A percentile compares a stretch with the other conserved stretches of the same genome.
Conservation (phyloP, 2,329 filamentous ascomycete genomes). For the Phyllosticta paracitricarpa region DNA sequence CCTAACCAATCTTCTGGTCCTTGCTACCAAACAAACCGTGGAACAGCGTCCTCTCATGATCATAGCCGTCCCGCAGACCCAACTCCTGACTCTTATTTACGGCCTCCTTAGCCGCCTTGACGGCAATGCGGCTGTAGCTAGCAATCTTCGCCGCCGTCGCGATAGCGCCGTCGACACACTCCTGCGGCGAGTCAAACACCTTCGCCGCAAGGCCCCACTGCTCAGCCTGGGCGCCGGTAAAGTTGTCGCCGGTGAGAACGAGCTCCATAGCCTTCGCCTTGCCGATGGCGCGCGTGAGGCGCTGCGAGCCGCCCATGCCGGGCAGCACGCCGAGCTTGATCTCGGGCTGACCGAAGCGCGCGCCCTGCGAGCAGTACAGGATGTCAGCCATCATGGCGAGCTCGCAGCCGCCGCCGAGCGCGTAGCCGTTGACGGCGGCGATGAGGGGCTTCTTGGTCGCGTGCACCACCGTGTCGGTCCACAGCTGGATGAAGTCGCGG, state of each 20-base stretch:
- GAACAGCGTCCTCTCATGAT: conserved; percentile 90
- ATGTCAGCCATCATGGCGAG: conserved; percentile 96
- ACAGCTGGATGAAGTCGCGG: conserved; percentile 86
- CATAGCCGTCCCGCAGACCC: conserved; percentile 76
- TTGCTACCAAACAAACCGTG: conserved; percentile 86
- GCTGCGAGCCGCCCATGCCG: conserved; percentile 83
- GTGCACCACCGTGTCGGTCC: conserved; percentile 70
- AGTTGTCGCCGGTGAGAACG: conserved; percentile 48
- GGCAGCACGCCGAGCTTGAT: conserved; percentile 91
- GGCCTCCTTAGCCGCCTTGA: conserved; percentile 91
- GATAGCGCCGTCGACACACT: conserved; percentile 69
- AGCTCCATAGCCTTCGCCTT: conserved; percentile 37
- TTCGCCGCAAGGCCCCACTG: conserved; percentile 84
- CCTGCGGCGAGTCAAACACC: conserved; percentile 69
- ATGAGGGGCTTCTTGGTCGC: conserved; percentile 89
- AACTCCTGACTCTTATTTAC: conserved; percentile 98
- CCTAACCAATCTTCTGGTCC: conserved; percentile 86
- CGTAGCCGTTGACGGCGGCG: conserved; percentile 87
- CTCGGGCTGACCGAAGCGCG: conserved; percentile 94
- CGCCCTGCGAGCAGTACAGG: conserved; percentile 74
- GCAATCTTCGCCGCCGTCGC: conserved; percentile 86
- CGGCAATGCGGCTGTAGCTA: conserved; percentile 72
- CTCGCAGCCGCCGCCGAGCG: conserved; percentile 90
- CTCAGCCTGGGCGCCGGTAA: conserved; percentile 74
- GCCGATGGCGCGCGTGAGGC: conserved; percentile 60